phyloP scores from a whole-genome alignment of 306 rosid genomes.

The Neltuma alba region DNA sequence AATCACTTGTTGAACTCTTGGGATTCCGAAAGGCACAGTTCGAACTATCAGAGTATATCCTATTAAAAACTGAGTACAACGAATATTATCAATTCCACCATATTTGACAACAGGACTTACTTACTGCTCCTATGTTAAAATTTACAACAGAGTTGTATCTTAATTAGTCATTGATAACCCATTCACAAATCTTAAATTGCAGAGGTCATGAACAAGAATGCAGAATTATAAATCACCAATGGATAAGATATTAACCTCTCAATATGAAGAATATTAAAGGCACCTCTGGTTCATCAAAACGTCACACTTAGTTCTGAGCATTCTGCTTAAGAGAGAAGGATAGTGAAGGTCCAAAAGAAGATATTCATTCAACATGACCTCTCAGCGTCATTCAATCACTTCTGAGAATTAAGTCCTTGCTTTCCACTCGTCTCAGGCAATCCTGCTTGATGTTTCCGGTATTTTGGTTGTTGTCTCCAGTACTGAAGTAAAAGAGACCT shows the following conservation, averaged over 20 bases:
- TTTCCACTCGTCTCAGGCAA: neutral
- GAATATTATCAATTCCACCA: neutral
- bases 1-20: neutral
- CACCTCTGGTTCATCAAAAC: conserved; percentile 38
- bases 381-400: neutral
- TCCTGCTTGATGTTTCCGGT: neutral
- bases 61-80: neutral
- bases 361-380: conserved; percentile 20
- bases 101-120: neutral
- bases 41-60: neutral
- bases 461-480: neutral
- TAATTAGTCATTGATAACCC: neutral
- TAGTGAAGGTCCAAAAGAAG: conserved; percentile 21
- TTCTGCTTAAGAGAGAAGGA: conserved; percentile 22
- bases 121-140: neutral
- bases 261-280: neutral
- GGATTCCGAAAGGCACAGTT: neutral
- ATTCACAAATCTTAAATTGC: neutral
- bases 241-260: neutral
- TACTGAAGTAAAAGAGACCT: conserved; percentile 38
- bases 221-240: neutral
- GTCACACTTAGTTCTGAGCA: conserved; percentile 31
- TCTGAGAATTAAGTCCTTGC: conserved; percentile 4
- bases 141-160: neutral
- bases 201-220: neutral